Evolutionary conservation across 23 red algal genomes (phyloP).

Genomic region (Pyropia yezoensis): DNA sequence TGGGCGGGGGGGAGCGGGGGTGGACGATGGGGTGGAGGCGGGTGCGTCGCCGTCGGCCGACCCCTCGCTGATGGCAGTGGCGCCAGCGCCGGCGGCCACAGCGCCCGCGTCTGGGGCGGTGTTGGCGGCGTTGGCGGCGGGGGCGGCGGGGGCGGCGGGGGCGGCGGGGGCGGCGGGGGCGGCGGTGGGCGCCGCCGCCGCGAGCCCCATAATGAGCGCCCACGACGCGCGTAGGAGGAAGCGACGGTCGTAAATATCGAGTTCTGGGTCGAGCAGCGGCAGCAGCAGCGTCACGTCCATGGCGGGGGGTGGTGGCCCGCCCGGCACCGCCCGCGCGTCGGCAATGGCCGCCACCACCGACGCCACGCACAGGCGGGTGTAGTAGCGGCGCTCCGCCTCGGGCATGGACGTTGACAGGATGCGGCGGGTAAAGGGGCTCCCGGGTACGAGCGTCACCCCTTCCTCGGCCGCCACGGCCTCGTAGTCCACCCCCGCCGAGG

Average conservation of each 20-base stretch:
- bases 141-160: too few species aligned
- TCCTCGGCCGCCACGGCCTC: too few species aligned
- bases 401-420: slow-evolving; percentile 46
- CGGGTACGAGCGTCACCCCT: slow-evolving; percentile 3
- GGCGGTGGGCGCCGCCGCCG: background rate
- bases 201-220: slow-evolving; percentile 31
- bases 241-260: slow-evolving; percentile 89
- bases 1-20: too few species aligned
- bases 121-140: too few species aligned
- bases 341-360: slow-evolving; percentile 10
- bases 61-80: too few species aligned
- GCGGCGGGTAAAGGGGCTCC: slow-evolving; percentile 35
- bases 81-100: too few species aligned
- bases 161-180: too few species aligned
- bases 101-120: too few species aligned
- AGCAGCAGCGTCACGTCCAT: slow-evolving; percentile 46
- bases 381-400: slow-evolving; percentile 11
- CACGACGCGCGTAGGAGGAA: slow-evolving; percentile 58
- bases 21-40: too few species aligned
- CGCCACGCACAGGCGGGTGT: slow-evolving; percentile 8
- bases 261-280: slow-evolving; percentile 60
- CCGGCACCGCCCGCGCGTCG: background rate
- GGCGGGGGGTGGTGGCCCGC: too few species aligned
- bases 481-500: too few species aligned
- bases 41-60: too few species aligned